Base-by-base conservation (phyloP, 2,329 filamentous ascomycete genomes). In the Rutstroemia sp. region DNA sequence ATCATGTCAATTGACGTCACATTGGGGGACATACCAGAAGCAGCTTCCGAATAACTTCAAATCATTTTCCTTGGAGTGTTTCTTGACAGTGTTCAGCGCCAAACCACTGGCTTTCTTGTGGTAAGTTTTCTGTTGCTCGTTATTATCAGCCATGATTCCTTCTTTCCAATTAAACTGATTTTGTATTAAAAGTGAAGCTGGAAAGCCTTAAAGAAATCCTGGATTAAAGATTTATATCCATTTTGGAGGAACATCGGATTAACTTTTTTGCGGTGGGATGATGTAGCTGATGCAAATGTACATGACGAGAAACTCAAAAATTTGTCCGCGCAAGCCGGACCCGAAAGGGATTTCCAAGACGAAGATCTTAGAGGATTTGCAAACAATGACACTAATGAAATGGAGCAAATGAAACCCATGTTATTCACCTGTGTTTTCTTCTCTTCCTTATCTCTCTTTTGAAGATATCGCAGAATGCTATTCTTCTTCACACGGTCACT, bases 401-500 rank as follows among this genome's bases (percentile, higher is more conserved):
- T 34, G 2, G 9, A 12, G 30, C 10, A 34, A 34, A 34, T 34
- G 30, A 34, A 34, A 34, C 12, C 30, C 30, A 34, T 34, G 30
- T 34, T 34, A 34, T 34, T 71, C 70, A 82, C 79, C 72, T 75
- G 69, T 37, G 70, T 71, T 65, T 82, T 87, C 70, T 82, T 88
- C 51, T 77, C 77, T 42, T 85, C 83, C 69, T 83, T 87, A 51
- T 84, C 82, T 63, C 79, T 78, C 67, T 84, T 83, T 48, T 84
- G 72, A 54, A 87, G 65, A 69, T 78, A 80, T 62, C 88, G 76
- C 68, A 87, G 78, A 5, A 91, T 84, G 61, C 83, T 90, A 60
- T 88, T 91, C 74, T 89, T 91, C 74, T 92, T 92, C 38, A 92
- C 86, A 59, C 84, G 80, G 67, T 92, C 88, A 64, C 87, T 91